Conservation (phyloP, 1,284 basidiomycete species). For the Quambalaria eucalypti region DNA sequence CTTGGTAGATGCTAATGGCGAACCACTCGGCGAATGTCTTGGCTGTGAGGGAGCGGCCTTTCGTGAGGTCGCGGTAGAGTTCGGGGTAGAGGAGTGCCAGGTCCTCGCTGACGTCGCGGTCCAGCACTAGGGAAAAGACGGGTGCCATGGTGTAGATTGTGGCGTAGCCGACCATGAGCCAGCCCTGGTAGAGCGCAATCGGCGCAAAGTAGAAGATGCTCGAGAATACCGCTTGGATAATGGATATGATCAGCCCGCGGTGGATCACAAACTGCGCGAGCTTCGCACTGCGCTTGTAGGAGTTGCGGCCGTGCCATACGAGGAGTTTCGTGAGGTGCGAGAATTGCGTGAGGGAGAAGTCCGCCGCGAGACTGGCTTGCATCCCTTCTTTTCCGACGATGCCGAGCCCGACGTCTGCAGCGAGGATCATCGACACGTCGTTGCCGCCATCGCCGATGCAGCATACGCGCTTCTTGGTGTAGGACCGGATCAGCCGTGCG, state of each 20-base stretch:
- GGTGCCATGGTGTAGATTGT: conserved; percentile 98
- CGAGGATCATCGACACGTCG: conserved; percentile 93
- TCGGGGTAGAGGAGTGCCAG: conserved; percentile 91
- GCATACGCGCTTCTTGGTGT: conserved; percentile 88
- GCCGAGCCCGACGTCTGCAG: conserved; percentile 85
- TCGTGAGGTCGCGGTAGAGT: conserved; percentile 87
- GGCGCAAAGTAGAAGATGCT: conserved; percentile 98
- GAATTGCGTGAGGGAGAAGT: conserved; percentile 96
- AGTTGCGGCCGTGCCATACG: conserved; percentile 93
- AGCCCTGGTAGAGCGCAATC: conserved; percentile 94
- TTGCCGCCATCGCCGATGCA: conserved; percentile 95
- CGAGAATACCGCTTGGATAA: conserved; percentile 81
- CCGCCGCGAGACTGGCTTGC: conserved; percentile 92
- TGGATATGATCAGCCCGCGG: conserved; percentile 82
- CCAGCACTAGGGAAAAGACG: conserved; percentile 90
- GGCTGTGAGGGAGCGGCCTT: conserved; percentile 63
- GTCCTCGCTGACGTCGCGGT: conserved; percentile 91
- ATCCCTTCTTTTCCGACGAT: conserved; percentile 99
- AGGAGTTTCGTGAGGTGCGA: conserved; percentile 87
- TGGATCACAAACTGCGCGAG: conserved; percentile 98
- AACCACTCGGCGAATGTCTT: conserved; percentile 98
- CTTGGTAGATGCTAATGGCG: conserved; percentile 96
- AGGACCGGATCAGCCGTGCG: conserved; percentile 75
- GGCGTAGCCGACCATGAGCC: conserved; percentile 90
- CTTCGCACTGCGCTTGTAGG: conserved; percentile 94